Base-by-base conservation (phyloP, 1,284 basidiomycete genomes). In the Rhodotorula sp. region DNA sequence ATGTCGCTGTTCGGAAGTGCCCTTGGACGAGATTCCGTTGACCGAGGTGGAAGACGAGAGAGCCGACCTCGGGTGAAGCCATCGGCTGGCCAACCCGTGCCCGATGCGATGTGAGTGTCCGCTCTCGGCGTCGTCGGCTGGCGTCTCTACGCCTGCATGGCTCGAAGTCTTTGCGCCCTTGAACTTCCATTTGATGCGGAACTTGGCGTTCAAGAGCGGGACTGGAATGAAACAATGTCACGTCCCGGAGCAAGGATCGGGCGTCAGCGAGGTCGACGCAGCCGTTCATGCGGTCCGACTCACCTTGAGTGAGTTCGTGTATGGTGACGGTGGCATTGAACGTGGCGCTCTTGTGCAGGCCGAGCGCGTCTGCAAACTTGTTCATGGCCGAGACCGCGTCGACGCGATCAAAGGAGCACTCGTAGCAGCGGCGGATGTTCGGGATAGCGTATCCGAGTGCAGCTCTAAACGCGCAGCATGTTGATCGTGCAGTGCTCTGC, bases 161-260 rank as follows among this genome's bases (percentile, higher is more conserved):
- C 29, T 52, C 5, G 57, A 23, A 21, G 49, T 10, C 18, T 72
- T 76, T 3, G 75, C 67, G 46, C 64, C 68, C 34, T 76, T 76
- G 72, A 70, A 74, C 21, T 72, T 68, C 75, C 75, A 76, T 56
- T 76, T 74, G 46, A 69, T 54, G 47, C 73, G 60, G 67, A 76
- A 76, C 23, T 67, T 67, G 54, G 68, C 75, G 62, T 67, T 56
- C 18, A 72, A 52, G 52, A 76, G 67, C 12, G 75, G 75, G 23
- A 76, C 75, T 74, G 49, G 3, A 7, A 7, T 2, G 62, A 8
- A 12, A 15, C 18, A 21, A 26, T 16, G 7, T 3, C 47, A 31
- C 15, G 47, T 1, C 6, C 26, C 12, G 15, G 46, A 14, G 20
- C 31, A 2, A 34, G 14, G 51, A 39, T 58, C 23, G 39, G 47